Evolutionary conservation across 768 basidiomycete genomes (phyloP), one percentile per base, ranked within the genome.

Genomic region (Coprinellus micaceus): DNA sequence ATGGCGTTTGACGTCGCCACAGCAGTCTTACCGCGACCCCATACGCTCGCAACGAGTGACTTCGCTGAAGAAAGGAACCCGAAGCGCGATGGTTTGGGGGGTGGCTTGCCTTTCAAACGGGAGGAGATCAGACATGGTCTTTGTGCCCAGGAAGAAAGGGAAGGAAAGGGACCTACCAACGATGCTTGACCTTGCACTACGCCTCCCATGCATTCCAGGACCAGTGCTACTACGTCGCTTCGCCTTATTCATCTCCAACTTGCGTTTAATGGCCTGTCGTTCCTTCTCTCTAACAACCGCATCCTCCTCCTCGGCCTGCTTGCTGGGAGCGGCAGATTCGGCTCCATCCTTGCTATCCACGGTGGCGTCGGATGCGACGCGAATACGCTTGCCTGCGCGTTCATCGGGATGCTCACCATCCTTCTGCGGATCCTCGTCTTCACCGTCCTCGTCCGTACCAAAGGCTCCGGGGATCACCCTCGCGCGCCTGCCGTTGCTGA

Each of bases 21-120:
- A 9, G 67, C 50, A 15, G 67, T 41, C n/a, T 77, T 79, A 7
- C 74, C 82, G 60, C 86, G 76, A 61, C 82, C 84, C 88, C 88
- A 91, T 1, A 91, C 87, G 60, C 80, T 88, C 62, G 79, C 75
- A 3, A 91, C 88, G 2, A 91, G 71, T 0, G 82, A 80, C 66
- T 89, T 91, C 7, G 89, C 84, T 17, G 79, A 84, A 21, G 84
- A 78, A 5, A 91, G 68, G 73, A 91, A 89, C 1, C 87, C 89
- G 56, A 89, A 83, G 36, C 82, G 80, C 3, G 82, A 75, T 1
- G 82, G 71, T 60, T 82, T 82, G 4, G 69, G 66, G 63, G 74
- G 73, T 2, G 71, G 71, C 72, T 77, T 76, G 19, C 64, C 74
- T 75, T 46, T 17, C 52, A 44, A 52, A 22, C 28, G 57, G n/a